Conservation (phyloP, 1,139 yeast species). For the Candida frijolesensis region DNA sequence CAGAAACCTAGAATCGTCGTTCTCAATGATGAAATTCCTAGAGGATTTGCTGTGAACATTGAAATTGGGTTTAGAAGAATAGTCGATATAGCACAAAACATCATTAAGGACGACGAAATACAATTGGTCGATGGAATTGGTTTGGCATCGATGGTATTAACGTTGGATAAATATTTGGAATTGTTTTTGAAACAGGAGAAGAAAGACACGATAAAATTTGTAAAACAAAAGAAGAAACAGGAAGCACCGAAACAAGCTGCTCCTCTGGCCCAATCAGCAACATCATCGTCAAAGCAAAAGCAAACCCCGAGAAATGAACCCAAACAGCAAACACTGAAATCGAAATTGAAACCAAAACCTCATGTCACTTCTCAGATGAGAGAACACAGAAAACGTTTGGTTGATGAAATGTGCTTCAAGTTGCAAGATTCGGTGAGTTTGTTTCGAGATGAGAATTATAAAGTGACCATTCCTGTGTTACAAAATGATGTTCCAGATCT, state of each 20-base stretch:
- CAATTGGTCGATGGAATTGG: conserved; percentile 48
- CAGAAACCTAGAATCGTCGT: conserved; percentile 52
- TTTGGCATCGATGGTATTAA: conserved; percentile 53
- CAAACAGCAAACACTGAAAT: conserved; percentile 7
- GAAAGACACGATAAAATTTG: conserved; percentile 43
- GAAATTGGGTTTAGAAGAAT: conserved; percentile 65
- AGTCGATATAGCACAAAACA: conserved; percentile 37
- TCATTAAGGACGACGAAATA: conserved; percentile 24
- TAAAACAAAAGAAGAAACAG: conserved; percentile 21
- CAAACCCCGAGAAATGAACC: background rate
- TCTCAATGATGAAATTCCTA: conserved; percentile 68
- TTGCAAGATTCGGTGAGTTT: conserved; percentile 25
- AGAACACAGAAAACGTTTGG: conserved; percentile 20
- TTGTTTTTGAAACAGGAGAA: conserved; percentile 59
- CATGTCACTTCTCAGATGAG: conserved; percentile 13
- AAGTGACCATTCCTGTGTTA: conserved; percentile 26
- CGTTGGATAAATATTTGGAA: conserved; percentile 62
- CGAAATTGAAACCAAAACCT: conserved; percentile 5
- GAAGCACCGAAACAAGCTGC: conserved; percentile 2
- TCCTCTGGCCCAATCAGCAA: background rate
- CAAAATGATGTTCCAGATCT: conserved; percentile 20
- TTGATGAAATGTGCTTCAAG: conserved; percentile 28
- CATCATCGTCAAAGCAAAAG: no score
- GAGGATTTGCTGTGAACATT: conserved; percentile 67
- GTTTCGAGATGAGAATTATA: conserved; percentile 29